Evolutionary conservation across 1,284 basidiomycete species (phyloP), one percentile per base, ranked within the genome.

Genomic region (Boletellus sp.): DNA sequence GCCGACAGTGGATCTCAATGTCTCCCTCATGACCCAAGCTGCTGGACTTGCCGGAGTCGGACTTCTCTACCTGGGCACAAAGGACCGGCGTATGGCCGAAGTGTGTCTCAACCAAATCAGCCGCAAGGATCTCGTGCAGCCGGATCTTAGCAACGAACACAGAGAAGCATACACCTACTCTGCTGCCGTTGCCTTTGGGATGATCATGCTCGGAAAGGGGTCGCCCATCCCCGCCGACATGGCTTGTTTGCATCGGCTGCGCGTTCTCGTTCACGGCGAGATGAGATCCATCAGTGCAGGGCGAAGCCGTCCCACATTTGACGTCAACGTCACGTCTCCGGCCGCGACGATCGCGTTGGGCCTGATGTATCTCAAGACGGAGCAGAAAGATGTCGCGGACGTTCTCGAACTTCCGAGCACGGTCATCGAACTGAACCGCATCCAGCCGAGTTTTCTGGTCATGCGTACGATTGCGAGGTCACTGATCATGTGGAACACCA

Each of bases 121-220:
- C 48, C 79, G 89, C 19, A 79, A 75, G 51, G 86, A 92, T 60
- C 79, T 95, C 21, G 80, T 83, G 4, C 87, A 86, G 51, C 83
- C 89, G 0, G 92, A 97, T 58, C 75, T 89, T 36, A 91, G 84
- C 60, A 86, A 86, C 57, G 91, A 93, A 55, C 83, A 91, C 64
- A 82, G 91, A 32, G 97, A 99, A 66, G 87, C 93, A 0, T 99
- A 98, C 66, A 90, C 93, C 0, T 86, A 94, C 58, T 83, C 91
- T 2, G 87, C 93, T 1, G 91, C 90, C 5, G 79, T 97, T 40
- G 86, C 91, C 0, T 97, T 97, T 63, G 97, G 97, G 0, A 89
- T 97, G 79, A 89, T 97, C 68, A 95, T 97, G 87, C 80, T 99
- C 6, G 94, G 92, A 8, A 88, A 86, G 59, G 93, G 93, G 1